These are phyloP conservation scores for Hymenoscyphus fructigenus DNA, from an alignment of 2,329 filamentous ascomycete genomes.

Conservation along the genomic window DNA sequence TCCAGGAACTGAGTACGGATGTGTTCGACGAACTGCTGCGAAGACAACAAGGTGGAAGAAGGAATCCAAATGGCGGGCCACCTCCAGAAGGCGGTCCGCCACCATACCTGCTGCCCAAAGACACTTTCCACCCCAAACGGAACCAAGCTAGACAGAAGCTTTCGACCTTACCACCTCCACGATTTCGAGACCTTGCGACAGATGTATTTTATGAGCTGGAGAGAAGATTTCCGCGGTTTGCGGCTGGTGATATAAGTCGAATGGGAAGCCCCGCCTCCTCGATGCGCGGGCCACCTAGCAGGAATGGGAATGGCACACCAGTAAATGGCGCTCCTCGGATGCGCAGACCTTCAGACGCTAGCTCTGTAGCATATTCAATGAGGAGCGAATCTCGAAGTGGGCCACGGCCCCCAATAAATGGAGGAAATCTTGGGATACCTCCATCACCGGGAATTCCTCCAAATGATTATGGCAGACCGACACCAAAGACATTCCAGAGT, in stretches of 20 bases:
- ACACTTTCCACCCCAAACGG: conserved; percentile 90
- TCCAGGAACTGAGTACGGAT: conserved; percentile 96
- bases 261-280: conserved; percentile 64
- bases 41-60: conserved; percentile 67
- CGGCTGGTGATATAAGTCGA: conserved; percentile 65
- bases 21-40: conserved; percentile 93
- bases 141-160: conserved; percentile 97
- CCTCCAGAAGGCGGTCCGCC: conserved; percentile 53
- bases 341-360: conserved; percentile 54
- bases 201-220: conserved; percentile 97
- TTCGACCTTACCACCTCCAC: conserved; percentile 79
- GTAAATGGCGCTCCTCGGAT: conserved; percentile 56
- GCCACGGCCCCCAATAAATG: conserved; percentile 42
- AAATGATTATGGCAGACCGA: conserved; percentile 71
- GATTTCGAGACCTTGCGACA: conserved; percentile 89
- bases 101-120: conserved; percentile 76
- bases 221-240: conserved; percentile 81
- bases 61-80: conserved; percentile 51
- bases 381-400: conserved; percentile 37
- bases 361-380: conserved; percentile 48
- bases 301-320: conserved; percentile 58
- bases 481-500: conserved; percentile 87
- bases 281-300: conserved; percentile 57
- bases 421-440: conserved; percentile 51
- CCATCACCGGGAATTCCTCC: conserved; percentile 58